A percentile compares a stretch with the other conserved stretches of the same genome.
These are phyloP conservation scores for Triticum dicoccoides DNA, from an alignment of 176 grass and related monocot species.

Conservation along the genomic window DNA sequence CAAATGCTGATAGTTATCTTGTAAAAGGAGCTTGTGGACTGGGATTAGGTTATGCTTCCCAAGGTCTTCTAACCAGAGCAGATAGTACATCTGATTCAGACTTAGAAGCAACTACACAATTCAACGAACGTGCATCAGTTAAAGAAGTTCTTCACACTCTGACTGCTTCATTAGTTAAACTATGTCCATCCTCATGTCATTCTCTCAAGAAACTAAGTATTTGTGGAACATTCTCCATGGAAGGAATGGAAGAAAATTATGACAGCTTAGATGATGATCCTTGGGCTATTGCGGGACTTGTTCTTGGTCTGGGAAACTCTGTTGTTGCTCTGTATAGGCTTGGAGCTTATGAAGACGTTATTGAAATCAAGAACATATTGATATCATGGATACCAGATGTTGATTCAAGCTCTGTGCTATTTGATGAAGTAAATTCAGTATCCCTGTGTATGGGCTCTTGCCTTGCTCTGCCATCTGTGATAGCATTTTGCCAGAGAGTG, in stretches of 20 bases:
- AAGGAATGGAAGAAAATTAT: constrained; percentile 47
- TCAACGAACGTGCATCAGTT: constrained; percentile 54
- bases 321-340: constrained; percentile 69
- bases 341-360: constrained; percentile 64
- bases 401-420: constrained; percentile 34
- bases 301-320: constrained; percentile 72
- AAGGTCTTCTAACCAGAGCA: constrained; percentile 57
- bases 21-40: constrained; percentile 86
- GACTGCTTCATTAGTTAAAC: constrained; percentile 41
- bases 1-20: constrained; percentile 72
- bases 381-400: constrained; percentile 71
- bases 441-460: constrained; percentile 75
- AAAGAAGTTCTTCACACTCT: constrained; percentile 61
- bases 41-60: constrained; percentile 75
- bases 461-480: constrained; percentile 68
- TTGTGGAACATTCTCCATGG: constrained; percentile 35
- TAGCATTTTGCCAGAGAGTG: constrained; percentile 81
- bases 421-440: constrained; percentile 48
- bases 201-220: constrained; percentile 58
- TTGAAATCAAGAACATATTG: constrained; percentile 74
- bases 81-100: constrained; percentile 42
- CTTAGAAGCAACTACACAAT: constrained; percentile 38
- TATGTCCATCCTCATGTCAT: constrained; percentile 56
- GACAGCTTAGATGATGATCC: constrained; percentile 69
- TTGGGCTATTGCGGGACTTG: constrained; percentile 80